These are phyloP conservation scores for Aschersonia sp. DNA, from an alignment of 2,329 filamentous ascomycete genomes.

Conservation along the genomic window DNA sequence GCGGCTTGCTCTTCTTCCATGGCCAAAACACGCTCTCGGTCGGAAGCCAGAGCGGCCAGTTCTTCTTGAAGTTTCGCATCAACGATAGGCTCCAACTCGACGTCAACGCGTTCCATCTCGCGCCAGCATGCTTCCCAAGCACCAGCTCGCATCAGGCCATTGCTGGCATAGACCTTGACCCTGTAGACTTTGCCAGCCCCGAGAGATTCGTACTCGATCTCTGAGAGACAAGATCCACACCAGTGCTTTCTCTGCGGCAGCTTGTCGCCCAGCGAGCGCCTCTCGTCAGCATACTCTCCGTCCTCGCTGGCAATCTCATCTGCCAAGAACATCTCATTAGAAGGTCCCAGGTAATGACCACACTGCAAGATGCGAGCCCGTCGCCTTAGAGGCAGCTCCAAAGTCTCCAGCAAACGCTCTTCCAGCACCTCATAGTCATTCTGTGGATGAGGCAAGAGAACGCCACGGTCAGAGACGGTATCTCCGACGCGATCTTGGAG, in stretches of 20 bases:
- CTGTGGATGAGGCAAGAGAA: constrained; percentile 64
- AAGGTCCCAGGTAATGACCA: constrained; percentile 58
- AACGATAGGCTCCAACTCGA: constrained; percentile 71
- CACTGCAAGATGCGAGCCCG: constrained; percentile 60
- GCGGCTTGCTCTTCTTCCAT: constrained; percentile 15
- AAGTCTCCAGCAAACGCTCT: constrained; percentile 59
- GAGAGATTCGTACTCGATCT: constrained; percentile 39
- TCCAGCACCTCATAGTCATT: constrained; percentile 70
- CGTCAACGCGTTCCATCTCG: constrained; percentile 97
- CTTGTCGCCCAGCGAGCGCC: constrained; percentile 10
- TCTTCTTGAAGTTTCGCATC: constrained; percentile 42
- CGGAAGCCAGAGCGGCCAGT: constrained; percentile 39
- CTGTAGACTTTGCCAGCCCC: constrained; percentile 48
- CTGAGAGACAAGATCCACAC: constrained; percentile 40
- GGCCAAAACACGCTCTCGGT: constrained; percentile 26
- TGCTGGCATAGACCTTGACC: constrained; percentile 85
- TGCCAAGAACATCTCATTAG: constrained; percentile 29
- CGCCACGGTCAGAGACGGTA: constrained; percentile 57
- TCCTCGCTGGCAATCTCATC: constrained; percentile 31
- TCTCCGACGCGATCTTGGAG: constrained; percentile 59
- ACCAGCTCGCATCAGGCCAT: constrained; percentile 81
- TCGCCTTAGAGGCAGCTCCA: constrained; percentile 51
- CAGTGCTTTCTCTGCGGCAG: constrained; percentile 29
- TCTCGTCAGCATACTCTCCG: constrained; percentile 14
- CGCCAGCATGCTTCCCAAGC: constrained; percentile 92